A percentile compares a stretch with the other conserved stretches of the same genome.
Conservation (phyloP, 2,329 filamentous ascomycete genomes). For the Fusarium sp. region DNA sequence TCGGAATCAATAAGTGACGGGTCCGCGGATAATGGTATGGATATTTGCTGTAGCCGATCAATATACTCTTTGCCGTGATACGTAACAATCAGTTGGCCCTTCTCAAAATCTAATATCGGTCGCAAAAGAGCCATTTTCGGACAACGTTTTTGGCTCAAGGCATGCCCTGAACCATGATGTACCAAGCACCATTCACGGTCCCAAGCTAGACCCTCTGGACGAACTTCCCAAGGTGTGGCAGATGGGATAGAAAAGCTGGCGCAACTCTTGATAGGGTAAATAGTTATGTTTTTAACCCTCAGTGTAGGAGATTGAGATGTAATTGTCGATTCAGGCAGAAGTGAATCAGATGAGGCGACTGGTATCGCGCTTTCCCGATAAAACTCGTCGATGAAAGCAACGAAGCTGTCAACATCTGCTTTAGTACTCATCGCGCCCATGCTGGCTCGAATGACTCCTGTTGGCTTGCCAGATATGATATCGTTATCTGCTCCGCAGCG, state of each 20-base stretch:
- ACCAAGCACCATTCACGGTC: slow-evolving; percentile 97
- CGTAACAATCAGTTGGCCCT: slow-evolving; percentile 72
- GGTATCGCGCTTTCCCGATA: slow-evolving; percentile 34
- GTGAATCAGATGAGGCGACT: neutral
- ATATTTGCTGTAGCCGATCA: slow-evolving; percentile 53
- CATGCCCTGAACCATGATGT: slow-evolving; percentile 84
- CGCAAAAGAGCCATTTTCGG: slow-evolving; percentile 87
- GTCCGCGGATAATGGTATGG: slow-evolving; percentile 75
- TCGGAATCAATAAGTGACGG: slow-evolving; percentile 65
- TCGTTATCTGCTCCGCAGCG: slow-evolving; percentile 88
- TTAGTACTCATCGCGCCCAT: slow-evolving; percentile 89
- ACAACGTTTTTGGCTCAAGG: slow-evolving; percentile 88
- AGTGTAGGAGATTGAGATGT: slow-evolving; percentile 13
- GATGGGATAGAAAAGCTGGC: slow-evolving; percentile 78
- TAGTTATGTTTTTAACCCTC: slow-evolving; percentile 71
- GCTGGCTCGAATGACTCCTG: slow-evolving; percentile 86
- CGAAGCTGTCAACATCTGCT: slow-evolving; percentile 77
- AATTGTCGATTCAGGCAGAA: neutral
- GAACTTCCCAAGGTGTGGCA: slow-evolving; percentile 77
- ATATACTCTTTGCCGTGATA: slow-evolving; percentile 54
- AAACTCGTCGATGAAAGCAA: slow-evolving; percentile 78
- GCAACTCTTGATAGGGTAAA: slow-evolving; percentile 97
- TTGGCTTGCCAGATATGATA: slow-evolving; percentile 84
- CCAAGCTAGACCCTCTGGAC: slow-evolving; percentile 87
- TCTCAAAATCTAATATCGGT: slow-evolving; percentile 77